These are phyloP conservation scores for Claviceps capensis DNA, from an alignment of 2,329 filamentous ascomycete genomes.

Conservation along the genomic window DNA sequence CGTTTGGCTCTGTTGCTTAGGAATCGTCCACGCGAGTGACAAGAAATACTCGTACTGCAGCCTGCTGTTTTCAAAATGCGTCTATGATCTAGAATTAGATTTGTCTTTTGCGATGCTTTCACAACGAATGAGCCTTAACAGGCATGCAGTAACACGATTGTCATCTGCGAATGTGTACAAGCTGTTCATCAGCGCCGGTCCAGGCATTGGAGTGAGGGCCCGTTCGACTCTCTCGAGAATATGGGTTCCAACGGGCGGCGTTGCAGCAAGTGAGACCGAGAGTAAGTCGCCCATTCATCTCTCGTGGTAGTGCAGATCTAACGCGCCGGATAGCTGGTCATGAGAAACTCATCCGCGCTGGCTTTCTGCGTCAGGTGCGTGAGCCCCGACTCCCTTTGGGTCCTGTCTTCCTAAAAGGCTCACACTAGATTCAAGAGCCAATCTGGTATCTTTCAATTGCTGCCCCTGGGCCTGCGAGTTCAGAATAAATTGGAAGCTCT, in stretches of 20 bases:
- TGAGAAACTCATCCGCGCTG: conserved; percentile 53
- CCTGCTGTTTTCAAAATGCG: background rate
- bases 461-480: conserved; percentile 75
- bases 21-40: background rate
- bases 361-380: conserved; percentile 58
- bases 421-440: conserved; percentile 46
- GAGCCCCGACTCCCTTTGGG: background rate
- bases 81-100: background rate
- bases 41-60: background rate
- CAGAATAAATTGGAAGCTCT: conserved; percentile 77
- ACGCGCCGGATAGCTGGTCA: conserved; percentile 39
- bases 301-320: conserved; percentile 5
- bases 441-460: conserved; percentile 80
- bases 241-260: conserved; percentile 67
- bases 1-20: background rate
- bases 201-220: background rate
- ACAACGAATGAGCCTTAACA: conserved; percentile 7
- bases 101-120: conserved; percentile 7
- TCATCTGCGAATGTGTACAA: conserved; percentile 7
- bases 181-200: conserved; percentile 10
- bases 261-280: conserved; percentile 42
- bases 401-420: conserved; percentile 2
- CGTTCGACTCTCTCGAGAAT: conserved; percentile 47
- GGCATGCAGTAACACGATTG: conserved; percentile 5
- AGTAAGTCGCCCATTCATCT: conserved; percentile 20